phyloP scores from a whole-genome alignment of 768 basidiomycete species.

The Mycena olivaceomarginata region DNA sequence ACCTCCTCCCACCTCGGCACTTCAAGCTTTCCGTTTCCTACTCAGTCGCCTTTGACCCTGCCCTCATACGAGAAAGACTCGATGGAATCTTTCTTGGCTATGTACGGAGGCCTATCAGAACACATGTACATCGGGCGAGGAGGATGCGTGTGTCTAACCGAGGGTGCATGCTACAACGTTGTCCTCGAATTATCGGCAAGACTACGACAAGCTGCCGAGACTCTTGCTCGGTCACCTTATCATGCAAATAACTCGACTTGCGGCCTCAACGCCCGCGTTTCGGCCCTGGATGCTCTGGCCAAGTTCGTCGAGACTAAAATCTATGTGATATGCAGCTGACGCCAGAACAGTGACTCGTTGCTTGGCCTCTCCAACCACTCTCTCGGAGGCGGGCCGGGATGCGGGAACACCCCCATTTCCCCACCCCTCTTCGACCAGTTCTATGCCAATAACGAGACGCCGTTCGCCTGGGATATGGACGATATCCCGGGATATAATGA shows the following conservation, averaged over 20 bases:
- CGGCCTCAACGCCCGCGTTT: conserved; percentile 12
- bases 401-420: background rate
- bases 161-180: conserved; percentile 63
- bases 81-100: conserved; percentile 26
- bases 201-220: conserved; percentile 67
- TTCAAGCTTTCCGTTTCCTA: conserved; percentile 3
- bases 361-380: conserved; percentile 6
- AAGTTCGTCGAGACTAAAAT: conserved; percentile 16
- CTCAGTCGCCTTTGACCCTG: background rate
- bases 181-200: conserved; percentile 69
- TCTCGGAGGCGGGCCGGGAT: background rate
- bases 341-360: conserved; percentile 13
- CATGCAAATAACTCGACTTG: conserved; percentile 48
- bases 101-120: conserved; percentile 26
- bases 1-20: conserved; percentile 4
- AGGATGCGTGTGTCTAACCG: conserved; percentile 66
- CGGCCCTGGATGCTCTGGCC: conserved; percentile 26
- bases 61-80: conserved; percentile 18
- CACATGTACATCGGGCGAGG: conserved; percentile 31
- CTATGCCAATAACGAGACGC: background rate
- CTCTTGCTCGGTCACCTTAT: conserved; percentile 59
- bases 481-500: conserved; percentile 8
- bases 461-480: conserved; percentile 24
- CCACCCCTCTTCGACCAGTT: conserved; percentile 1
- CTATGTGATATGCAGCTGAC: background rate